Percentiles rank a stretch among this genome's conserved stretches.
These are phyloP conservation scores for Aspergillus fumigatiaffinis DNA, from an alignment of 2,329 filamentous ascomycete species.

Conservation along the genomic window DNA sequence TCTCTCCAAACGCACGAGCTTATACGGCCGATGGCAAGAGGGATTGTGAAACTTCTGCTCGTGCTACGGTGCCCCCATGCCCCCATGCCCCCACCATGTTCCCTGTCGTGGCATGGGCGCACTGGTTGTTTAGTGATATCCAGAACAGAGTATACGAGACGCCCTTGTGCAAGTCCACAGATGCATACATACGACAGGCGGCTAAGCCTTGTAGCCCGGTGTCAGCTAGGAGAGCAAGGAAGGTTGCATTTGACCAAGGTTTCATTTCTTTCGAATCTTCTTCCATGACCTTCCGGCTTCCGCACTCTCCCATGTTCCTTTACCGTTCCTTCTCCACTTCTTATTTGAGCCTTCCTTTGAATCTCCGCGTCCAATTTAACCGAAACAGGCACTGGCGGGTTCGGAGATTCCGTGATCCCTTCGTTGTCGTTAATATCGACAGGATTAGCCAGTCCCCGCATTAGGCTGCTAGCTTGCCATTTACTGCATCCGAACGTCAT, in stretches of 20 bases:
- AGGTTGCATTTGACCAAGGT: not conserved
- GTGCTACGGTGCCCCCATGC: not conserved
- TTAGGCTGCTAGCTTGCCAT: not conserved
- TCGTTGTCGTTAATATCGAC: not conserved
- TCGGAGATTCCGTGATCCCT: not conserved
- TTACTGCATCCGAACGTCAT: not conserved
- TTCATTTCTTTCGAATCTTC: not conserved
- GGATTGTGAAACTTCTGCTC: not conserved
- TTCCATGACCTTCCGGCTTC: not conserved
- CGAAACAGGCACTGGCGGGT: constrained; percentile 8
- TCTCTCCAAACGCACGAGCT: not conserved
- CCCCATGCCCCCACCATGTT: no score
- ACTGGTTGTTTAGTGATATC: not conserved
- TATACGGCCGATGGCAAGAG: not conserved
- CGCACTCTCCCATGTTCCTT: constrained; percentile 1
- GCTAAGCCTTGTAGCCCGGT: not conserved
- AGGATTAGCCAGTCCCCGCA: not conserved
- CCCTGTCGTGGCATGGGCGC: not conserved
- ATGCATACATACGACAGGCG: not conserved
- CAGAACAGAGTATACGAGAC: not conserved
- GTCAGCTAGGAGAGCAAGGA: no score
- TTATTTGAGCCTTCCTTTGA: constrained; percentile 6
- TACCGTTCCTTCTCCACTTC: constrained; percentile 8
- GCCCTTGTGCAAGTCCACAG: not conserved
- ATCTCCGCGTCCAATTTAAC: constrained; percentile 8